These are phyloP conservation scores for Skeletonema costatum DNA, from an alignment of 108 stramenopile species.

Conservation along the genomic window DNA sequence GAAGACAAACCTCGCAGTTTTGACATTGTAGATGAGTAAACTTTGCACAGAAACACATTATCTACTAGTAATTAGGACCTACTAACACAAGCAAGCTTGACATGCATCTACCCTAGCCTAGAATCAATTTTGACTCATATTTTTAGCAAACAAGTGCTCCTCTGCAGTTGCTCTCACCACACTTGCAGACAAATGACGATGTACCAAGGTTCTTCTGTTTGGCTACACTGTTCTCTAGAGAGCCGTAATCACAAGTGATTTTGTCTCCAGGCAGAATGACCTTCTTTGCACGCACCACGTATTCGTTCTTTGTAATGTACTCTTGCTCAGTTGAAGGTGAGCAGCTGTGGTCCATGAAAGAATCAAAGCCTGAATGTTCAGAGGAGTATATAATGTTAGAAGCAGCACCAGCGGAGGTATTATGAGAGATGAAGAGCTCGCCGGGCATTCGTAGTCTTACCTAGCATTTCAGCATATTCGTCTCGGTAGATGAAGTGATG, in stretches of 20 bases:
- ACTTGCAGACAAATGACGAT: not conserved
- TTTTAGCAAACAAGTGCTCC: not conserved
- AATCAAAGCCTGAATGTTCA: slow-evolving; percentile 8
- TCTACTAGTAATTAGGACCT: not conserved
- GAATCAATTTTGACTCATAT: not conserved
- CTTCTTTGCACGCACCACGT: slow-evolving; percentile 25
- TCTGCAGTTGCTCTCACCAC: slow-evolving; percentile 1
- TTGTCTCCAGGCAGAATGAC: slow-evolving; percentile 23
- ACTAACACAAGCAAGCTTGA: not conserved
- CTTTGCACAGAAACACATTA: not conserved
- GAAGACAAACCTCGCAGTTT: not conserved
- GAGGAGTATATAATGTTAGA: no score
- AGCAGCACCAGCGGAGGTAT: no score
- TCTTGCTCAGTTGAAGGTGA: slow-evolving; percentile 20
- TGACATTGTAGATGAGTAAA: not conserved
- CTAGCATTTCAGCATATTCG: slow-evolving; percentile 26
- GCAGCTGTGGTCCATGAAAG: slow-evolving; percentile 36
- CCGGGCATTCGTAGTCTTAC: not conserved
- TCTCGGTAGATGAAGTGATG: slow-evolving; percentile 35
- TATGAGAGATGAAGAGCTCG: no score
- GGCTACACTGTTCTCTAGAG: slow-evolving; percentile 5
- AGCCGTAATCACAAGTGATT: slow-evolving; percentile 35
- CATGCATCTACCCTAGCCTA: not conserved
- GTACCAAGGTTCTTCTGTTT: not conserved
- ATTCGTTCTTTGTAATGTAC: slow-evolving; percentile 21